A percentile compares a stretch with the other conserved stretches of the same genome.
Conservation (phyloP, 2,329 filamentous ascomycete species). For the Colletotrichum brevisporum region DNA sequence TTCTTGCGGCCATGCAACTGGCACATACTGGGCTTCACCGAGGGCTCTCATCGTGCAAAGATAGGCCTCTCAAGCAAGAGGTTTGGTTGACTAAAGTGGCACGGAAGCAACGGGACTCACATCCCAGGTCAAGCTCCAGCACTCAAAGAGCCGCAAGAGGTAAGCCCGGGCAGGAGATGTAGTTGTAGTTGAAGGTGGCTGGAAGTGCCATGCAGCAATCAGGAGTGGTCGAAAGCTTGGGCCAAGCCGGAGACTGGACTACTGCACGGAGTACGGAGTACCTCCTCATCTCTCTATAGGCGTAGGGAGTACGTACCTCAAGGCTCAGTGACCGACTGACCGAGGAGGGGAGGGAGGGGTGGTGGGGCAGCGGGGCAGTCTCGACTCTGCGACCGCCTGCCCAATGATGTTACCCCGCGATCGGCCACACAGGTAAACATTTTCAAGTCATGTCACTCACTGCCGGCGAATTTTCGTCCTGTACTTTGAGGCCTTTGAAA, state of each 20-base stretch:
- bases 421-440: conserved; percentile 12
- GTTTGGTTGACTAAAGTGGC: conserved; percentile 4
- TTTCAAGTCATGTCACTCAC: conserved; percentile 27
- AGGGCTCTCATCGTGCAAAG: conserved; percentile 28
- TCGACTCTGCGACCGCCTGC: conserved; percentile 28
- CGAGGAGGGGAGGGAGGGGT: not conserved
- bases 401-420: conserved; percentile 26
- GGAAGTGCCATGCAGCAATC: conserved; percentile 2
- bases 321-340: not conserved
- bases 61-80: conserved; percentile 14
- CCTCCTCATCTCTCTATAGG: not conserved
- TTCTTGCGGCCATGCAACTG: conserved; percentile 17
- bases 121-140: conserved; percentile 27
- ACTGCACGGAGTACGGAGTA: not conserved
- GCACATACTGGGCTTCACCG: conserved; percentile 39
- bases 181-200: conserved; percentile 34
- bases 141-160: conserved; percentile 12
- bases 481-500: not conserved
- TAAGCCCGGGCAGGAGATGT: conserved; percentile 18
- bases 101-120: conserved; percentile 12
- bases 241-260: conserved; percentile 26
- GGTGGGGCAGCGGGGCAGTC: conserved; percentile 16
- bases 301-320: no score
- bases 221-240: conserved; percentile 31
- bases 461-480: conserved; percentile 14